A percentile compares a stretch with the other conserved stretches of the same genome.
Evolutionary conservation across 352 stramenopile species (phyloP).

Genomic region (Globisporangium orthogonon): DNA sequence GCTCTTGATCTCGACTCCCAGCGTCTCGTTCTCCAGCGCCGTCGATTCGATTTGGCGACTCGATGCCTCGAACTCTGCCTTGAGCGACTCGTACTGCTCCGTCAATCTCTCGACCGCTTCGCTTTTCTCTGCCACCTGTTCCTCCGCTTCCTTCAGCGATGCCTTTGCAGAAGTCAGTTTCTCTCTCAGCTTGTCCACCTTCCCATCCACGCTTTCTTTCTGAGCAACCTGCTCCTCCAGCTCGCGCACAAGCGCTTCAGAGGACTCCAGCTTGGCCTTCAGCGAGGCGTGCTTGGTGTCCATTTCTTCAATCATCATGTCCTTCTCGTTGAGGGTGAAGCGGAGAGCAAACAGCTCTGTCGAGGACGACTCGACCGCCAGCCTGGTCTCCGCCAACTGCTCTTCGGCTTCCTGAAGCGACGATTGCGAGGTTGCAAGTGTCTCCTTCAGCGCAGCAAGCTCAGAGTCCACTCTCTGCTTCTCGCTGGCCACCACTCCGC

Average conservation of each 20-base stretch:
- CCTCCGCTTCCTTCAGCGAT: slow-evolving; percentile 7
- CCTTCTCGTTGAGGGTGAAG: slow-evolving; percentile 3
- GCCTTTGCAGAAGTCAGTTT: slow-evolving; percentile 1
- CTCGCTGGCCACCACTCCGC: slow-evolving; percentile 1
- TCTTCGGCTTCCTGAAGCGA: slow-evolving; percentile 1
- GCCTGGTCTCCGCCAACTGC: not conserved
- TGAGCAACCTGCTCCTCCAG: slow-evolving; percentile 11
- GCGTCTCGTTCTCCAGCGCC: not conserved
- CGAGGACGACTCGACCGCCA: not conserved
- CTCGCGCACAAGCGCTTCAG: not conserved
- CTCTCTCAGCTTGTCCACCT: slow-evolving; percentile 1
- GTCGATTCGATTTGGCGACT: not conserved
- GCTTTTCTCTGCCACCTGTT: slow-evolving; percentile 8
- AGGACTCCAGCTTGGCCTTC: not conserved
- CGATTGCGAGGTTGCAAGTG: not conserved
- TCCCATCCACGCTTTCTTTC: slow-evolving; percentile 7
- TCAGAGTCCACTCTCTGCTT: not conserved
- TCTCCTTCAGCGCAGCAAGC: not conserved
- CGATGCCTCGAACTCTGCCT: not conserved
- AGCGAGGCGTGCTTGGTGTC: not conserved
- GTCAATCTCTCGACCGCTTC: slow-evolving; percentile 1
- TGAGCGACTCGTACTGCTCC: not conserved
- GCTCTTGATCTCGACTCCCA: not conserved
- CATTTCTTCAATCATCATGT: not conserved
- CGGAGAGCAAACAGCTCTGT: slow-evolving; percentile 1